A percentile compares a stretch with the other conserved stretches of the same genome.
Conservation (phyloP, 805 yeast genomes). For the Jamesozyma jinghongensis region DNA sequence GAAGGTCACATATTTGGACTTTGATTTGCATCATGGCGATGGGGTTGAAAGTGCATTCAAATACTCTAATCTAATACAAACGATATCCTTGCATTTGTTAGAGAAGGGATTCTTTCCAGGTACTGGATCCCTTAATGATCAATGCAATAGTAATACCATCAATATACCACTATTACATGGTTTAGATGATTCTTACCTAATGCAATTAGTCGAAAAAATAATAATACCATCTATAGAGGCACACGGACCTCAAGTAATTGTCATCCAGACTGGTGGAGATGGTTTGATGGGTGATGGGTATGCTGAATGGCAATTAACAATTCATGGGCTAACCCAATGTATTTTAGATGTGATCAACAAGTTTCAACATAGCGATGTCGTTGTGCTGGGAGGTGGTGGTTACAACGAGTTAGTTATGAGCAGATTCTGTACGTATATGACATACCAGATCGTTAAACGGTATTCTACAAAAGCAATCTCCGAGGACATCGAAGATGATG, state of each 20-base stretch:
- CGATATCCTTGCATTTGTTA: conserved; percentile 54
- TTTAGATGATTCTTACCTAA: conserved; percentile 38
- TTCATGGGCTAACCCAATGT: conserved; percentile 37
- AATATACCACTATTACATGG: conserved; percentile 56
- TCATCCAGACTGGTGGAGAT: conserved; percentile 67
- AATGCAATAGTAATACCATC: conserved; percentile 35
- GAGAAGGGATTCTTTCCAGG: conserved; percentile 71
- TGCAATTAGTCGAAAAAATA: conserved; percentile 32
- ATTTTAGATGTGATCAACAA: conserved; percentile 21
- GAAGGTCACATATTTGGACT: conserved; percentile 52
- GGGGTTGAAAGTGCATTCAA: conserved; percentile 64
- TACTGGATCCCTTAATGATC: conserved; percentile 41
- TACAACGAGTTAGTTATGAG: conserved; percentile 55
- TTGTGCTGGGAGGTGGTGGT: conserved; percentile 69
- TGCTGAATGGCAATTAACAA: conserved; percentile 61
- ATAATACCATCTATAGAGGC: conserved; percentile 35
- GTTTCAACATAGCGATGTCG: conserved; percentile 21
- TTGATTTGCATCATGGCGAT: conserved; percentile 76
- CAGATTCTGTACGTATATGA: conserved; percentile 42
- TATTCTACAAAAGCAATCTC: conserved; percentile 3
- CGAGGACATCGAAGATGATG: conserved; percentile 1
- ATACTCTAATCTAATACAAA: conserved; percentile 45
- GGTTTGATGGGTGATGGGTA: conserved; percentile 59
- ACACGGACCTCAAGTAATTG: conserved; percentile 43
- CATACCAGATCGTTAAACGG: conserved; percentile 15